Evolutionary conservation across 371 early-diverging fungal genomes (phyloP).

Genomic region (Rhizopus sp.): DNA sequence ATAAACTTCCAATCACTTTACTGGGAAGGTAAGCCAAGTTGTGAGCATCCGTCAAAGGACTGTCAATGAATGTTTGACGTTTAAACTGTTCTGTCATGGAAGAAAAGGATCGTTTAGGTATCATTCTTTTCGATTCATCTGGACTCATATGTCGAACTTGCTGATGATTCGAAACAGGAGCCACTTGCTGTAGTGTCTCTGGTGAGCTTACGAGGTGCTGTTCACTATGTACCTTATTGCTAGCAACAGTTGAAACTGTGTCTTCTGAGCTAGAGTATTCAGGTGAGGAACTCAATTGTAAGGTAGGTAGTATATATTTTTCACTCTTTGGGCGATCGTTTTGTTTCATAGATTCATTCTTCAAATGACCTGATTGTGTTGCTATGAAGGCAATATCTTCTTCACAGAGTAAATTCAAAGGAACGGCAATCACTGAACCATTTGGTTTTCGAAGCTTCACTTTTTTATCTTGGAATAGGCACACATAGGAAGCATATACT

Average conservation of each 20-base stretch:
- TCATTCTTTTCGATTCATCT: constrained; percentile 24
- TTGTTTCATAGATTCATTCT: neutral
- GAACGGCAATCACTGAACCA: constrained; percentile 40
- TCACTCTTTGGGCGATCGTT: neutral
- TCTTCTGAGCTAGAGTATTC: neutral
- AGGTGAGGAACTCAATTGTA: neutral
- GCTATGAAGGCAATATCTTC: constrained; percentile 40
- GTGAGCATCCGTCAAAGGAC: neutral
- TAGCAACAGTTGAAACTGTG: neutral
- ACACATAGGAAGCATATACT: constrained; percentile 36
- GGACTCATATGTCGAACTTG: constrained; percentile 22
- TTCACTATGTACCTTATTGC: neutral
- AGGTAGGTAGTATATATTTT: neutral
- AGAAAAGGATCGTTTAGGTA: constrained; percentile 29
- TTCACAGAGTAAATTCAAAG: constrained; percentile 34
- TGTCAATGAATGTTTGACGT: constrained; percentile 12
- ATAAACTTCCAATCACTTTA: constrained; percentile 6
- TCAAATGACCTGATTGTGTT: constrained; percentile 7
- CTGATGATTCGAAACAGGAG: constrained; percentile 6
- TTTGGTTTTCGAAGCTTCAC: constrained; percentile 41
- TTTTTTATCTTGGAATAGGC: constrained; percentile 41
- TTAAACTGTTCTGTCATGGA: constrained; percentile 26
- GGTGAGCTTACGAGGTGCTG: neutral
- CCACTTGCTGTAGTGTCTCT: neutral
- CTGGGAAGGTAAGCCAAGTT: constrained; percentile 14